Percentiles rank a stretch among this genome's conserved stretches.
Evolutionary conservation across 1,284 basidiomycete genomes (phyloP).

Genomic region (Neolentinus lepideus): DNA sequence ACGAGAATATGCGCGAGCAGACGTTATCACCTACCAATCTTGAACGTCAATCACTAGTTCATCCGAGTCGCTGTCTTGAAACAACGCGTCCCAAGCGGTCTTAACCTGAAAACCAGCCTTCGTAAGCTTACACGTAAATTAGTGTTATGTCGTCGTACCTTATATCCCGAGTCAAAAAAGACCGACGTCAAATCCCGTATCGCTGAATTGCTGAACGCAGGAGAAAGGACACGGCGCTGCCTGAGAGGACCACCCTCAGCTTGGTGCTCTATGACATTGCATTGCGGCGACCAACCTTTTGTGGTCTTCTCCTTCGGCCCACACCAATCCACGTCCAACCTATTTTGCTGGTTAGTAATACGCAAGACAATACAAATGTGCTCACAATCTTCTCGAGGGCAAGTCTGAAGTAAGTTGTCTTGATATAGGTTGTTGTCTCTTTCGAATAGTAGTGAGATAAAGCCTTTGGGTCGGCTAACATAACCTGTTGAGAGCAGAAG

Average conservation of each 20-base stretch:
- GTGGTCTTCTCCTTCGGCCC: background rate
- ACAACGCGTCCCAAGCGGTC: slow-evolving; percentile 33
- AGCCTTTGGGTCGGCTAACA: background rate
- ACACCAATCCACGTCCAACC: background rate
- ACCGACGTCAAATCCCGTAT: slow-evolving; percentile 31
- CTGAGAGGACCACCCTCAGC: slow-evolving; percentile 14
- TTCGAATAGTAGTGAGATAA: background rate
- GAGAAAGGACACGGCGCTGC: slow-evolving; percentile 34
- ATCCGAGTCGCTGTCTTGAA: slow-evolving; percentile 26
- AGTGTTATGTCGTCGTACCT: slow-evolving; percentile 7
- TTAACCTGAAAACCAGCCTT: background rate
- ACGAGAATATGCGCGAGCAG: too few species aligned
- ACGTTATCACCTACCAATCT: slow-evolving; percentile 31
- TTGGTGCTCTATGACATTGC: background rate
- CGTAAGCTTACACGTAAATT: slow-evolving; percentile 27
- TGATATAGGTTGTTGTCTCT: background rate
- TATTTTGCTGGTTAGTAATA: background rate
- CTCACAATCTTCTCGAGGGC: background rate
- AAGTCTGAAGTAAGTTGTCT: background rate
- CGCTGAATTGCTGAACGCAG: slow-evolving; percentile 37
- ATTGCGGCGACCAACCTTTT: background rate
- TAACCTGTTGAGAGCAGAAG: background rate
- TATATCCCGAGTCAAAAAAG: slow-evolving; percentile 31
- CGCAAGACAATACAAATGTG: background rate
- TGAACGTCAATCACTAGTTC: slow-evolving; percentile 41